Conservation (phyloP, 768 basidiomycete genomes). For the Boletus insuetus region DNA sequence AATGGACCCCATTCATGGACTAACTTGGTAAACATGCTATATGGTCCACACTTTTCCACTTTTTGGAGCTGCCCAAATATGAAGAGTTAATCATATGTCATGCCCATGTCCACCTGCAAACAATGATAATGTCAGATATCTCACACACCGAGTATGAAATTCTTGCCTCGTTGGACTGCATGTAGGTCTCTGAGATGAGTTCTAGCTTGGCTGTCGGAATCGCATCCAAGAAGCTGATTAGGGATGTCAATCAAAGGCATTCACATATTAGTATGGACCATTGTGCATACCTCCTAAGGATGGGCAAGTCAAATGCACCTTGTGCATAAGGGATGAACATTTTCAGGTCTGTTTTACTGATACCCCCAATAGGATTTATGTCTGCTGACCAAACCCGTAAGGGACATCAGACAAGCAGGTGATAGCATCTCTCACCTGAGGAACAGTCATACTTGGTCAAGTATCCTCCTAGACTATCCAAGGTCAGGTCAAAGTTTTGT, state of each 20-base stretch:
- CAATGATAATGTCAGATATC: background rate
- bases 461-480: slow-evolving; percentile 82
- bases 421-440: slow-evolving; percentile 49
- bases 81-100: slow-evolving; percentile 97
- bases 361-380: slow-evolving; percentile 96
- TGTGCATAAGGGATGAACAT: slow-evolving; percentile 88
- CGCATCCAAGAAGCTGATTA: slow-evolving; percentile 78
- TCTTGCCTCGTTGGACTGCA: slow-evolving; percentile 88
- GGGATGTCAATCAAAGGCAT: background rate
- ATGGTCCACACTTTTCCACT: slow-evolving; percentile 96
- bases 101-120: slow-evolving; percentile 90
- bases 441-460: slow-evolving; percentile 98
- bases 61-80: slow-evolving; percentile 92
- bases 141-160: too few species aligned
- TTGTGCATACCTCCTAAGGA: slow-evolving; percentile 62
- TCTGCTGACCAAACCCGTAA: slow-evolving; percentile 56
- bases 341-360: slow-evolving; percentile 97
- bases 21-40: slow-evolving; percentile 95
- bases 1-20: slow-evolving; percentile 89
- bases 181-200: slow-evolving; percentile 90
- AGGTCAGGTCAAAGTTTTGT: background rate
- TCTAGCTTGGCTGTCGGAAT: slow-evolving; percentile 95
- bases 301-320: slow-evolving; percentile 76
- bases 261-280: background rate
- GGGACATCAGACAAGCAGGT: background rate